These are phyloP conservation scores for Chaetomium tenue DNA, from an alignment of 495 filamentous ascomycete genomes.

Conservation along the genomic window DNA sequence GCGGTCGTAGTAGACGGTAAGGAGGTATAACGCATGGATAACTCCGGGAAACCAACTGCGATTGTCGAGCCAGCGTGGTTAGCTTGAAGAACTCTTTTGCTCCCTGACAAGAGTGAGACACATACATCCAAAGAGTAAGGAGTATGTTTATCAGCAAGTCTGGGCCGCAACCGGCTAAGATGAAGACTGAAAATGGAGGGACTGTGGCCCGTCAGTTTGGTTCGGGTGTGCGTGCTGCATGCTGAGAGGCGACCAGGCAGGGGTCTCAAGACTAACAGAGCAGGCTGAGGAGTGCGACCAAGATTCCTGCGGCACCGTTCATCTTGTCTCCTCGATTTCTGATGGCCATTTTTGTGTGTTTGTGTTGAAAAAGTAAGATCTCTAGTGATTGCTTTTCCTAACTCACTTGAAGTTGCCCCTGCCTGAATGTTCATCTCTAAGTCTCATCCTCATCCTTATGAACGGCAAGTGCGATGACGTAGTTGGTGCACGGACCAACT, in stretches of 20 bases:
- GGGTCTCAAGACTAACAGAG: conserved; percentile 40
- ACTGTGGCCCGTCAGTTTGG: conserved; percentile 30
- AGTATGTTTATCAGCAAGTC: conserved; percentile 89
- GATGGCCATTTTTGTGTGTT: not conserved
- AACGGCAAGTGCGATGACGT: conserved; percentile 7
- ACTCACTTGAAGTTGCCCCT: not conserved
- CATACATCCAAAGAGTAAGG: conserved; percentile 62
- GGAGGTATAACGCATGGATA: conserved; percentile 87
- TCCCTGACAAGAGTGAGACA: conserved; percentile 9
- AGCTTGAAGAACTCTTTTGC: not conserved
- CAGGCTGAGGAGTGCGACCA: conserved; percentile 58
- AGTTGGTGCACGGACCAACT: not conserved
- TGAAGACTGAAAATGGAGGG: conserved; percentile 44
- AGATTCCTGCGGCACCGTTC: conserved; percentile 53
- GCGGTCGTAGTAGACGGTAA: conserved; percentile 82
- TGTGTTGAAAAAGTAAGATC: not conserved
- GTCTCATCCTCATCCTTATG: not conserved
- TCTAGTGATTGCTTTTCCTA: not conserved
- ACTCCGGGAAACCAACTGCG: conserved; percentile 61
- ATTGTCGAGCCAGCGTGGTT: not conserved
- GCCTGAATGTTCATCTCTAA: not conserved
- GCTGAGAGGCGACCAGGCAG: not conserved
- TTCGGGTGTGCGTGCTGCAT: not conserved
- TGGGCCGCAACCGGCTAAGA: conserved; percentile 57
- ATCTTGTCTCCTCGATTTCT: conserved; percentile 39